These are phyloP conservation scores for Cylindrodendrum hubeiense DNA, from an alignment of 2,329 filamentous ascomycete species.

Conservation along the genomic window DNA sequence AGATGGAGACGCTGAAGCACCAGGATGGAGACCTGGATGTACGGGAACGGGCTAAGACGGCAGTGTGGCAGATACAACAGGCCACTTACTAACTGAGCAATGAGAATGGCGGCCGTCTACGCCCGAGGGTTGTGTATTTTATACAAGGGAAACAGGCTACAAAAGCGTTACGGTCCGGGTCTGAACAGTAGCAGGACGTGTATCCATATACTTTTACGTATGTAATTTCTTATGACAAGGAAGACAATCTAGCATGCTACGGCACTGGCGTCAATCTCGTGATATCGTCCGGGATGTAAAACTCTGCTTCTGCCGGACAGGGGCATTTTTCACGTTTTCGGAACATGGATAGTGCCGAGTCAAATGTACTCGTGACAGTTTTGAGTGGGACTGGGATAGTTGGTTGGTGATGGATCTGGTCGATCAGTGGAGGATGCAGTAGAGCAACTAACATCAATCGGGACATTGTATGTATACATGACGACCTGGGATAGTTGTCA, in stretches of 20 bases:
- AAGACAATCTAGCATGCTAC: not conserved
- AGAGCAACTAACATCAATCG: not conserved
- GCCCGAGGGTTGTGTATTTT: not conserved
- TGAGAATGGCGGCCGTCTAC: not conserved
- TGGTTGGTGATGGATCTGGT: not conserved
- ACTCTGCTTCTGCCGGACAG: not conserved
- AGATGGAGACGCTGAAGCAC: conserved; percentile 70
- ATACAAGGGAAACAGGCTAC: not conserved
- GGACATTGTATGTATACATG: too few relatives aligned
- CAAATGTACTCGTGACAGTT: not conserved
- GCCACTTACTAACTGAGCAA: conserved; percentile 41
- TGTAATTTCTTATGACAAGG: not conserved
- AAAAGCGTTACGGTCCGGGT: conserved; percentile 1
- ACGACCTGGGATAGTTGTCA: too few relatives aligned
- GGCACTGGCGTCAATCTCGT: not conserved
- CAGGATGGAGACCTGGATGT: conserved; percentile 85
- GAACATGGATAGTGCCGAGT: not conserved
- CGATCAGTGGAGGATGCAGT: not conserved
- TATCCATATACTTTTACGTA: not conserved
- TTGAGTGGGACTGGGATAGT: not conserved
- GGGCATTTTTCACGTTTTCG: not conserved
- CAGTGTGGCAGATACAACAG: conserved; percentile 77
- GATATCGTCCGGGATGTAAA: not conserved
- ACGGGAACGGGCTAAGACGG: conserved; percentile 84
- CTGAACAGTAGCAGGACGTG: not conserved